Evolutionary conservation across 192 early-diverging fungal species (phyloP).

Genomic region (Jimgerdemannia flammicorona): DNA sequence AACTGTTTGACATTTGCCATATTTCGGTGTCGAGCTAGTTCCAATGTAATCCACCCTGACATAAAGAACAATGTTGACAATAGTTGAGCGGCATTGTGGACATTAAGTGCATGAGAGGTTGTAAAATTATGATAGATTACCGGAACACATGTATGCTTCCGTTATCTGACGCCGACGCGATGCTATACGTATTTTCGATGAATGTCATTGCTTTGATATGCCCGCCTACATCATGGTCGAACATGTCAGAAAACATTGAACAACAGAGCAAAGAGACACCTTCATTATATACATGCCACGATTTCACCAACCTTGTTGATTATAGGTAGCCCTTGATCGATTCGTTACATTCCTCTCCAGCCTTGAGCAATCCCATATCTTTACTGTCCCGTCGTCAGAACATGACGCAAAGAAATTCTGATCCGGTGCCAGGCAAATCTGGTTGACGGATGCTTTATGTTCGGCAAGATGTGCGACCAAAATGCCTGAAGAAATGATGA

Average conservation of each 20-base stretch:
- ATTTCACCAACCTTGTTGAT: slow-evolving; percentile 51
- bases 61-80: neutral
- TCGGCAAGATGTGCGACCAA: slow-evolving; percentile 81
- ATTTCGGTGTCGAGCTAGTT: slow-evolving; percentile 42
- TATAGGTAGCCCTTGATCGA: slow-evolving; percentile 67
- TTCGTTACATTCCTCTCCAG: slow-evolving; percentile 84
- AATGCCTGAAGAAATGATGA: slow-evolving; percentile 30
- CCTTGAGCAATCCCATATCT: slow-evolving; percentile 79
- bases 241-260: neutral
- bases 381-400: slow-evolving; percentile 78
- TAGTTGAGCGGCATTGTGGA: neutral
- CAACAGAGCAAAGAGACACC: neutral
- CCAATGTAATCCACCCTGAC: slow-evolving; percentile 49
- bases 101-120: neutral
- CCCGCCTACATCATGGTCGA: slow-evolving; percentile 47
- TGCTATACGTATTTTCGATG: slow-evolving; percentile 72
- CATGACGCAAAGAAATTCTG: slow-evolving; percentile 75
- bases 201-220: slow-evolving; percentile 74
- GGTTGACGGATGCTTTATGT: slow-evolving; percentile 76
- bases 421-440: slow-evolving; percentile 65
- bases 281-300: neutral
- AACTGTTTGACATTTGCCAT: slow-evolving; percentile 59
- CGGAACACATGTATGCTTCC: slow-evolving; percentile 78
- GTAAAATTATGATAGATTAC: slow-evolving; percentile 18
- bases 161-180: slow-evolving; percentile 77